A percentile compares a stretch with the other conserved stretches of the same genome.
phyloP scores from a whole-genome alignment of 257 asterid genomes.

The Solanum sejunctum region DNA sequence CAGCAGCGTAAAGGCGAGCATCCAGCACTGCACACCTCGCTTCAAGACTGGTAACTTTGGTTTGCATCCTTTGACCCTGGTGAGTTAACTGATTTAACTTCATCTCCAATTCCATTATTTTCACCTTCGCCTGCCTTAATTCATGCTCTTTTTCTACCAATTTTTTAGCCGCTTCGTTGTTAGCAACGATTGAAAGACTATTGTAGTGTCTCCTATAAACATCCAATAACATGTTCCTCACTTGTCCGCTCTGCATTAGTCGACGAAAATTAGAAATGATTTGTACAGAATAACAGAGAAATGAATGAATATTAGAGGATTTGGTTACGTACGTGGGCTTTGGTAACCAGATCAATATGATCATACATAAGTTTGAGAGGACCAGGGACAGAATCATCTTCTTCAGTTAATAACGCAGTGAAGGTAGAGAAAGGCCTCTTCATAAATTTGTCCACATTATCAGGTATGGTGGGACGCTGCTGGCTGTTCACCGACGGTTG shows the following conservation, averaged over 20 bases:
- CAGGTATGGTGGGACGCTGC: not conserved
- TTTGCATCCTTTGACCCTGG: not conserved
- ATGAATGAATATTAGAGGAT: not conserved
- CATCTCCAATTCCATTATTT: not conserved
- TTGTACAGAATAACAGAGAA: not conserved
- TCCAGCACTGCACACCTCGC: not conserved
- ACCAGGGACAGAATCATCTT: not conserved
- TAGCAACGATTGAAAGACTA: not conserved
- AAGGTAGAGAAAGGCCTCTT: not conserved
- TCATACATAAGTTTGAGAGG: not conserved
- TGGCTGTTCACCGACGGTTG: not conserved
- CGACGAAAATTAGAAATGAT: not conserved
- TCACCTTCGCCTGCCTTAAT: not conserved
- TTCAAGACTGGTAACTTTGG: not conserved
- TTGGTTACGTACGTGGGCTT: slow-evolving; percentile 9
- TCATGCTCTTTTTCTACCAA: slow-evolving; percentile 11
- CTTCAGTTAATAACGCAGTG: slow-evolving; percentile 1
- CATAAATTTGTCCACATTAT: not conserved
- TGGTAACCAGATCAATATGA: slow-evolving; percentile 7
- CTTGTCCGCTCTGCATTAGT: slow-evolving; percentile 15
- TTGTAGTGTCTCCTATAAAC: not conserved
- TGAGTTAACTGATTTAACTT: not conserved
- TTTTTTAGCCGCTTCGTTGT: slow-evolving; percentile 8
- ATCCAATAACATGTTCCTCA: slow-evolving; percentile 2
- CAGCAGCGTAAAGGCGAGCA: not conserved